Evolutionary conservation across 2,329 filamentous ascomycete species (phyloP).

Genomic region (Daldinia sp.): DNA sequence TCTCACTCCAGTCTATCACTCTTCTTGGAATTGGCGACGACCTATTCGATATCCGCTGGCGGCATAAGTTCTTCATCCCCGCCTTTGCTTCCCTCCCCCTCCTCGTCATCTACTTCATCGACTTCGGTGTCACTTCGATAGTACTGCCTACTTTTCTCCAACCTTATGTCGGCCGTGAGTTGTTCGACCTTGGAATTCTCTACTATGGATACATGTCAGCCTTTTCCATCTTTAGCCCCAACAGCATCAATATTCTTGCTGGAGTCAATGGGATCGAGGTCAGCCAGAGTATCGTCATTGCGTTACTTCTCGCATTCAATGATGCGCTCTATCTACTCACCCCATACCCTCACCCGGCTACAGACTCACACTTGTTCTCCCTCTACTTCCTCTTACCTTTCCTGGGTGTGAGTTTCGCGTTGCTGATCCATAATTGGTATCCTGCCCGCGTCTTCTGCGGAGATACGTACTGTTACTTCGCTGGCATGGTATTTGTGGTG

Average conservation of each 20-base stretch:
- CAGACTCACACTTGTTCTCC: slow-evolving; percentile 95
- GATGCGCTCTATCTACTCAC: slow-evolving; percentile 88
- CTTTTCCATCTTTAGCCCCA: slow-evolving; percentile 96
- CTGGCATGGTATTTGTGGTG: slow-evolving; percentile 98
- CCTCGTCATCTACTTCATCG: slow-evolving; percentile 96
- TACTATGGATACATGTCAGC: slow-evolving; percentile 99
- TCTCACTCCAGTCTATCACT: slow-evolving; percentile 90
- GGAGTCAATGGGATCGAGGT: slow-evolving; percentile 99
- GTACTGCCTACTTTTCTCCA: slow-evolving; percentile 89
- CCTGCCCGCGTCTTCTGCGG: slow-evolving; percentile 95
- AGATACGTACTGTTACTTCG: slow-evolving; percentile 99
- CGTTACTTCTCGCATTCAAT: slow-evolving; percentile 84
- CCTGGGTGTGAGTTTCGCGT: slow-evolving; percentile 87
- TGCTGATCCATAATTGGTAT: slow-evolving; percentile 95
- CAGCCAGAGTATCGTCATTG: slow-evolving; percentile 91
- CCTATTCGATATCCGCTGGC: slow-evolving; percentile 97
- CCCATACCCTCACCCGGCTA: slow-evolving; percentile 90
- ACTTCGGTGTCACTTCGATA: slow-evolving; percentile 96
- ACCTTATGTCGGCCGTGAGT: slow-evolving; percentile 79
- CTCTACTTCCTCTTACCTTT: slow-evolving; percentile 95
- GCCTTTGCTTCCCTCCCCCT: slow-evolving; percentile 93
- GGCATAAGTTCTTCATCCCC: slow-evolving; percentile 98
- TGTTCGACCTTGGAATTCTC: slow-evolving; percentile 82
- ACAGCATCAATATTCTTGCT: slow-evolving; percentile 99
- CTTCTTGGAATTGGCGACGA: slow-evolving; percentile 95